Percentiles rank a stretch among this genome's conserved stretches.
These are phyloP conservation scores for Mucor velutinosus DNA, from an alignment of 371 early-diverging fungal species.

Conservation along the genomic window DNA sequence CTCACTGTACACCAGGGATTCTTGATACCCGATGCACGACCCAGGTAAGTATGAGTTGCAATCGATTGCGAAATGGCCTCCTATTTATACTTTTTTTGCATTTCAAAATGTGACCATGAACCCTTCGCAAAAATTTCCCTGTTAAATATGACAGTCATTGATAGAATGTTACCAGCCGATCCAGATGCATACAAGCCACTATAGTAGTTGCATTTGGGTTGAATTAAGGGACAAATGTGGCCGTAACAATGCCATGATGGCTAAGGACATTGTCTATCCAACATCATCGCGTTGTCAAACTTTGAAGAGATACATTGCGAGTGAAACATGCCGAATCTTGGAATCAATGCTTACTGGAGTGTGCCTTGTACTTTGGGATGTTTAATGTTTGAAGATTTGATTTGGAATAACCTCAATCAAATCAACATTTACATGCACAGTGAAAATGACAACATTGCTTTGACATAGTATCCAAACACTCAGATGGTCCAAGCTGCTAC, in stretches of 20 bases:
- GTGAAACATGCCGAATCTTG: background rate
- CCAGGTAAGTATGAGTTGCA: constrained; percentile 52
- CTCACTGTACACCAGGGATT: constrained; percentile 35
- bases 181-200: background rate
- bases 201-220: background rate
- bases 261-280: background rate
- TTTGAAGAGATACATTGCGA: background rate
- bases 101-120: background rate
- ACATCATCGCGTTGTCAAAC: background rate
- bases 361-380: background rate
- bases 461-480: background rate
- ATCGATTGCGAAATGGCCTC: constrained; percentile 13
- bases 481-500: background rate
- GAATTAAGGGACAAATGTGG: background rate
- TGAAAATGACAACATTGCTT: background rate
- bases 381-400: background rate
- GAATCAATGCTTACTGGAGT: background rate
- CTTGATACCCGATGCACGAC: constrained; percentile 45
- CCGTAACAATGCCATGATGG: background rate
- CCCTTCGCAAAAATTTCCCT: background rate
- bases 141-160: background rate
- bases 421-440: background rate
- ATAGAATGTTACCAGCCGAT: background rate
- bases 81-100: constrained; percentile 35
- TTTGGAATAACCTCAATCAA: background rate